Base-by-base conservation (phyloP, 139 green algal species). In the Chlorella sp. region DNA sequence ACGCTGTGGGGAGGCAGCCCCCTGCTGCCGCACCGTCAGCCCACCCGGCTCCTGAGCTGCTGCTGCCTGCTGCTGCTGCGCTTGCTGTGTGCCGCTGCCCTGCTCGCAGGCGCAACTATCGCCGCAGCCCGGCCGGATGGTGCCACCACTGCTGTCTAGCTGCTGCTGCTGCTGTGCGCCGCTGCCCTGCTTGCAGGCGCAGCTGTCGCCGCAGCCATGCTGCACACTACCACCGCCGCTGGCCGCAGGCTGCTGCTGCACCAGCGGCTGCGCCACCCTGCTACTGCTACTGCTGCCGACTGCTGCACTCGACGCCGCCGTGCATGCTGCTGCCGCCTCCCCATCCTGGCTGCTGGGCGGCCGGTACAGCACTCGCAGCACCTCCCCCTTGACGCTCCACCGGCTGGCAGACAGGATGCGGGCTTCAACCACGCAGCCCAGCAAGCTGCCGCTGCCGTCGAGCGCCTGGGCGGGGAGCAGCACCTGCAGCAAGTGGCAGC, bases 401-500 rank as follows among this genome's bases (percentile, higher is more conserved):
- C 95, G 84, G 11, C 80, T 87, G 3, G 90, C 87, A 1, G 86
- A 87, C 8, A 46, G 87, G 22, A 98, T 90, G 34, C 79, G 48
- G 3, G 91, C 95, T 32, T 92, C 82, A 9, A 95, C 94, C 34
- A 94, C 89, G 69, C 78, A 87, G 4, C 95, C 95, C 93, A 98
- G 85, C 65, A 97, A 91, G 2, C 38, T 68, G 30, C 62, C 74
- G 51, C 48, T 82, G 56, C 91, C 93, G 24, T 87, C 87, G 84
- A 84, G 70, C 0, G 92, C 91, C 34, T 94, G 79, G 36, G 86
- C 65, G 3, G 56, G 70, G 43, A 97, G 73, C 69, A 96, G 88
- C 79, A 96, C 90, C 92, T 95, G 91, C 69, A 62, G 30, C 4
- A 16, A 3, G 8, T 69, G 30, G 56, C 56, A 69, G 1, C 2